phyloP scores from a whole-genome alignment of 306 rosid species.

The Dryas octopetala region DNA sequence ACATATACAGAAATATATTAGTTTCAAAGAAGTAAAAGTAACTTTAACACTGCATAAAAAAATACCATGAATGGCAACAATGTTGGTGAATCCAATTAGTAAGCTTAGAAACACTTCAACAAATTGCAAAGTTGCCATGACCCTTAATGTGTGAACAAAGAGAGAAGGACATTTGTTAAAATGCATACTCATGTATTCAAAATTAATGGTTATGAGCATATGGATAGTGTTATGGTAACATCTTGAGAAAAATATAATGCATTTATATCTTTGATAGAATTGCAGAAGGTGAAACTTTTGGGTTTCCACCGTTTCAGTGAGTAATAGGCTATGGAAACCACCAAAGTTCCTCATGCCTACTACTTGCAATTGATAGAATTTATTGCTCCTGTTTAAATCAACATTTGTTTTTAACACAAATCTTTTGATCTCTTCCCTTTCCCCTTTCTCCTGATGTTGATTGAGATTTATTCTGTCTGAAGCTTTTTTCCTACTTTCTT shows the following conservation, averaged over 20 bases:
- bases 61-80: background rate
- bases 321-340: background rate
- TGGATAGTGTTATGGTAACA: background rate
- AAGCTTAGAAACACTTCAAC: background rate
- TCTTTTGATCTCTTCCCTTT: background rate
- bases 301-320: background rate
- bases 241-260: background rate
- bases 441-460: background rate
- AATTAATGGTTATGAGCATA: background rate
- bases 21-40: background rate
- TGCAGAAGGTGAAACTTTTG: background rate
- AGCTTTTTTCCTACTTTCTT: conserved; percentile 16
- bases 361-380: background rate
- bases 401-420: background rate
- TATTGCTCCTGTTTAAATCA: background rate
- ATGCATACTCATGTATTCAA: background rate
- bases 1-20: background rate
- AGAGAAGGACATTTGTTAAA: background rate
- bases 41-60: background rate
- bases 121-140: background rate
- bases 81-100: conserved; percentile 16
- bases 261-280: background rate
- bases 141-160: background rate
- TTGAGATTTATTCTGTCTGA: conserved; percentile 9
- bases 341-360: background rate